Percentiles rank a stretch among this genome's conserved stretches.
These are phyloP conservation scores for Candida mesenterica DNA, from an alignment of 1,139 yeast species.

Conservation along the genomic window DNA sequence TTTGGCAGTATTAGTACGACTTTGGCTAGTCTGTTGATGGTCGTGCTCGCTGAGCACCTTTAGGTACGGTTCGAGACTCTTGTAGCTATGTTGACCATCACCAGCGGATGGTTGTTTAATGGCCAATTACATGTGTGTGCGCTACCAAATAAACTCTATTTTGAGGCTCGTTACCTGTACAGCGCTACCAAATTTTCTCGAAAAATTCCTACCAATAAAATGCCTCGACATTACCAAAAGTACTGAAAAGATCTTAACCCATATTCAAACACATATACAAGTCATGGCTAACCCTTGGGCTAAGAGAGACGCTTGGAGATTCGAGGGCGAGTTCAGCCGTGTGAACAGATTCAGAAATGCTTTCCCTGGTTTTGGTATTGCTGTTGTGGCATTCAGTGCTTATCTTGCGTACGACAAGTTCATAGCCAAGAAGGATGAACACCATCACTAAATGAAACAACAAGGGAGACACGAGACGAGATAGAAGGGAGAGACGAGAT, in stretches of 20 bases:
- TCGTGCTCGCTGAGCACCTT: too few relatives aligned
- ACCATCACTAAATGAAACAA: conserved; percentile 11
- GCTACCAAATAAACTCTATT: too few relatives aligned
- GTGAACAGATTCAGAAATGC: conserved; percentile 66
- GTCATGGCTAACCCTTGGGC: conserved; percentile 44
- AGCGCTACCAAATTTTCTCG: neutral
- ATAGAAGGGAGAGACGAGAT: too few relatives aligned
- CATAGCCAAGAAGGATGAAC: conserved; percentile 29
- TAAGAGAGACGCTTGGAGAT: conserved; percentile 89
- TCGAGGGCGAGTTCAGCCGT: conserved; percentile 77
- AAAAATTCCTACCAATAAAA: conserved; percentile 1
- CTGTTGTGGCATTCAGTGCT: conserved; percentile 70
- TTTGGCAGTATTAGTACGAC: too few relatives aligned
- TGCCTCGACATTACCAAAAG: conserved; percentile 1
- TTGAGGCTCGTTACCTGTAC: too few relatives aligned
- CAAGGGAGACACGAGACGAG: too few relatives aligned
- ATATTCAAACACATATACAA: neutral
- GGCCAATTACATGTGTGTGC: too few relatives aligned
- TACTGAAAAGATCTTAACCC: conserved; percentile 3
- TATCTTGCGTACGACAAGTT: conserved; percentile 65
- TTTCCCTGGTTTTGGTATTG: conserved; percentile 85
- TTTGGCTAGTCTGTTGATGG: too few relatives aligned
- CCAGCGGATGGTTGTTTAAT: too few relatives aligned
- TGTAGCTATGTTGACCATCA: too few relatives aligned
- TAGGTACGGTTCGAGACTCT: too few relatives aligned